Evolutionary conservation across 2,329 filamentous ascomycete species (phyloP).

Genomic region (Fusarium udum): DNA sequence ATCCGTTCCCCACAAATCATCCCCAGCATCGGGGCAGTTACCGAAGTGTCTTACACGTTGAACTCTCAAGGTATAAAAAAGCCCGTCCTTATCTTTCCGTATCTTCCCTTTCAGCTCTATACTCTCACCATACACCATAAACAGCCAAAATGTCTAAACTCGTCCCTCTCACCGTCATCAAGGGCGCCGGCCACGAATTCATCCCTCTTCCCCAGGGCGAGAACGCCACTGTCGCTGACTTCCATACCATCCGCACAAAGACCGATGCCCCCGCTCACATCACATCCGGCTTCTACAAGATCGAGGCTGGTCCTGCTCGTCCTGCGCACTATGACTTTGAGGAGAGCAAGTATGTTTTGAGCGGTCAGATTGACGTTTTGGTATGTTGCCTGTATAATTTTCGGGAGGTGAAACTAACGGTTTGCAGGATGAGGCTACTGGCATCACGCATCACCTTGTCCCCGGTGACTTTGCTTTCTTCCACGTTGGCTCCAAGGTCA

Average conservation of each 20-base stretch:
- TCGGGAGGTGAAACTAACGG: neutral
- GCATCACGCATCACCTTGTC: constrained; percentile 37
- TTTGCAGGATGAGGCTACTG: constrained; percentile 39
- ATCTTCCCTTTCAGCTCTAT: accelerated
- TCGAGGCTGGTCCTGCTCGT: constrained; percentile 31
- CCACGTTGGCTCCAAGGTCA: constrained; percentile 41
- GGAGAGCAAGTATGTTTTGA: constrained; percentile 41
- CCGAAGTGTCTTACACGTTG: constrained; percentile 9
- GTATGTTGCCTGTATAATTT: neutral
- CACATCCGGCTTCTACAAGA: constrained; percentile 42
- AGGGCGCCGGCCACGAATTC: constrained; percentile 39
- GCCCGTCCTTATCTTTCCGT: neutral
- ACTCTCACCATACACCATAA: neutral
- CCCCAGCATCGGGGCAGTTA: constrained; percentile 21
- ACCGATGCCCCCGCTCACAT: constrained; percentile 37
- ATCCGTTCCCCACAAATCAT: constrained; percentile 18
- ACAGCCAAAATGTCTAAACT: constrained; percentile 34
- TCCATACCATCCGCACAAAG: constrained; percentile 41
- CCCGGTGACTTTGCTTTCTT: constrained; percentile 41
- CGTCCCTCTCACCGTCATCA: constrained; percentile 40
- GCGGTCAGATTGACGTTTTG: constrained; percentile 38
- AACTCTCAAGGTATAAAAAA: constrained; percentile 11
- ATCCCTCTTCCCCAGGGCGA: constrained; percentile 38
- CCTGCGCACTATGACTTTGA: constrained; percentile 39
- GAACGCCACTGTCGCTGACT: constrained; percentile 40